phyloP scores from a whole-genome alignment of 176 grass and related monocot species.

The Eleusine indica region DNA sequence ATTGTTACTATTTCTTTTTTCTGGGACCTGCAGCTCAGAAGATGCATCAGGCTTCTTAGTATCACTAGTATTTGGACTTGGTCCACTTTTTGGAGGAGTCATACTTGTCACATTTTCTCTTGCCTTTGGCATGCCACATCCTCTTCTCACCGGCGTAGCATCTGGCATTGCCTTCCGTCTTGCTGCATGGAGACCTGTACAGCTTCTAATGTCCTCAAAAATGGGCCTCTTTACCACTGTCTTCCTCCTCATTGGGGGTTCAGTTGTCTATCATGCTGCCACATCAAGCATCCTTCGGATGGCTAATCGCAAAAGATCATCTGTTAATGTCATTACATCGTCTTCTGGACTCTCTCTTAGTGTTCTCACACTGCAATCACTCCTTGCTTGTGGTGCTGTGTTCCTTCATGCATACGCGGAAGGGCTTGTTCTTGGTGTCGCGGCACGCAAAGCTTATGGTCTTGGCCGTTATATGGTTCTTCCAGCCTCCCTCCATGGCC shows the following conservation, averaged over 20 bases:
- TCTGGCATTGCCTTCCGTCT: slow-evolving; percentile 94
- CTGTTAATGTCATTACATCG: slow-evolving; percentile 56
- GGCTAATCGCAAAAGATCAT: slow-evolving; percentile 68
- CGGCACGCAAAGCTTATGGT: slow-evolving; percentile 87
- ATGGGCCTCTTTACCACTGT: slow-evolving; percentile 70
- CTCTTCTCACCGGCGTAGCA: slow-evolving; percentile 84
- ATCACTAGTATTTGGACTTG: slow-evolving; percentile 92
- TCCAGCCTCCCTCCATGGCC: slow-evolving; percentile 88
- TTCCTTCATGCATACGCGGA: slow-evolving; percentile 85
- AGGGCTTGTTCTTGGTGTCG: slow-evolving; percentile 91
- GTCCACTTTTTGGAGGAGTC: slow-evolving; percentile 90
- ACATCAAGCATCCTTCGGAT: slow-evolving; percentile 61
- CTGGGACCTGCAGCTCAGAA: slow-evolving; percentile 57
- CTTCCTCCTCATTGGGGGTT: slow-evolving; percentile 62
- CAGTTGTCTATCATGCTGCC: slow-evolving; percentile 47
- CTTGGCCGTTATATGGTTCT: slow-evolving; percentile 95
- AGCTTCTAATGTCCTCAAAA: slow-evolving; percentile 80
- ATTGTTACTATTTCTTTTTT: slow-evolving; percentile 38
- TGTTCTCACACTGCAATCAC: slow-evolving; percentile 73
- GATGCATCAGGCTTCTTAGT: slow-evolving; percentile 81
- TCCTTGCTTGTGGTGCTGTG: slow-evolving; percentile 80
- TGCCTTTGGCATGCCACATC: slow-evolving; percentile 76
- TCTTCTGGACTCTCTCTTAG: slow-evolving; percentile 67
- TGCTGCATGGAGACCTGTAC: slow-evolving; percentile 83
- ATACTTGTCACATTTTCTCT: slow-evolving; percentile 78